These are phyloP conservation scores for Metschnikowia continentalis DNA, from an alignment of 805 yeast species.

Conservation along the genomic window DNA sequence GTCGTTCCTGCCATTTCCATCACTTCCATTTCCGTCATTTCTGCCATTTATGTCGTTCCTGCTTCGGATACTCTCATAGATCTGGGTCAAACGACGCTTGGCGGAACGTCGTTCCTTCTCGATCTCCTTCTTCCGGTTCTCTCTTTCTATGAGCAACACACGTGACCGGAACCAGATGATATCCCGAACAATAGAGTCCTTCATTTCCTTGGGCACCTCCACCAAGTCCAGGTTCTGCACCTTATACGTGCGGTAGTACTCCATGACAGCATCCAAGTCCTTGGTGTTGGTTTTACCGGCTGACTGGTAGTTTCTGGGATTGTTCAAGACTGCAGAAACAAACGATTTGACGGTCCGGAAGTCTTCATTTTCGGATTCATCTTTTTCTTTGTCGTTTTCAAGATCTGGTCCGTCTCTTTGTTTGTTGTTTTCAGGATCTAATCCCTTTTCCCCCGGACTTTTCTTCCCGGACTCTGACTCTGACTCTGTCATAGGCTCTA, in stretches of 20 bases:
- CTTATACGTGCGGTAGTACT: slow-evolving; percentile 39
- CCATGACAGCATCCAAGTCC: slow-evolving; percentile 32
- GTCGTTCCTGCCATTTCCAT: too few species aligned
- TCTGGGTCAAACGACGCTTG: slow-evolving; percentile 41
- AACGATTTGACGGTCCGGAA: neutral
- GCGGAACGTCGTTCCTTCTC: slow-evolving; percentile 48
- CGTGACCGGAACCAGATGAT: slow-evolving; percentile 54
- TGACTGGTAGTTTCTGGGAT: slow-evolving; percentile 19
- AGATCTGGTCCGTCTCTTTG: too few species aligned
- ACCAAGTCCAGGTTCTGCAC: slow-evolving; percentile 55
- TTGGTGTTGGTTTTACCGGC: slow-evolving; percentile 26
- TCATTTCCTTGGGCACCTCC: slow-evolving; percentile 52
- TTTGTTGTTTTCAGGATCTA: too few species aligned
- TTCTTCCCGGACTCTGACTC: too few species aligned
- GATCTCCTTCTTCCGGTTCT: slow-evolving; percentile 46
- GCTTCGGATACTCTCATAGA: slow-evolving; percentile 36
- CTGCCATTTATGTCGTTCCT: too few species aligned
- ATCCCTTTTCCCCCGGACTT: too few species aligned
- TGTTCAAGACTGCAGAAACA: slow-evolving; percentile 12
- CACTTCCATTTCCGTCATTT: too few species aligned
- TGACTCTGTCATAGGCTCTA: neutral
- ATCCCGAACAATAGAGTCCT: slow-evolving; percentile 49
- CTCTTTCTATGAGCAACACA: slow-evolving; percentile 49
- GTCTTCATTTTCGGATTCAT: neutral
- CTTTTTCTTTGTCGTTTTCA: too few species aligned